Percentiles rank a stretch among this genome's conserved stretches.
Evolutionary conservation across 345 rosid genomes (phyloP).

Genomic region (Eucalyptus polyanthemos): DNA sequence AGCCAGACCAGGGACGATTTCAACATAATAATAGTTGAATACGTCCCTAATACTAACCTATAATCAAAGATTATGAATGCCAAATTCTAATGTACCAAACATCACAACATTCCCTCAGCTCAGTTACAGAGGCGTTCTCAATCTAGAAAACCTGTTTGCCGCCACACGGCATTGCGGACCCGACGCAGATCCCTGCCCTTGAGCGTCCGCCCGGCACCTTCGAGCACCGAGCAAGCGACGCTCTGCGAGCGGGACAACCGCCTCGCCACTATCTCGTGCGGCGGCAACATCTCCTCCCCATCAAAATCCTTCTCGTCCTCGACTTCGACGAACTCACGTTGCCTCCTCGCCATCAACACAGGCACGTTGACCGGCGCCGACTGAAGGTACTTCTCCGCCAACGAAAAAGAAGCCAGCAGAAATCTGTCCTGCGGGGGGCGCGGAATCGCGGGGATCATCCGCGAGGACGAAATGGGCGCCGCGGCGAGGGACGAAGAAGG

Average conservation of each 20-base stretch:
- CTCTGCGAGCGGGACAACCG: slow-evolving; percentile 38
- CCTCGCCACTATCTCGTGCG: slow-evolving; percentile 86
- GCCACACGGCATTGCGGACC: slow-evolving; percentile 75
- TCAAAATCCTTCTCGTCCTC: slow-evolving; percentile 2
- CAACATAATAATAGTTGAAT: not conserved
- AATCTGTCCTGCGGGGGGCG: slow-evolving; percentile 60
- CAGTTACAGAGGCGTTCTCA: slow-evolving; percentile 2
- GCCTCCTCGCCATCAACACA: slow-evolving; percentile 17
- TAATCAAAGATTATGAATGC: not conserved
- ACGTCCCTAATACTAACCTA: not conserved
- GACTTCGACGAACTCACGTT: slow-evolving; percentile 28
- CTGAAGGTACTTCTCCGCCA: slow-evolving; percentile 27
- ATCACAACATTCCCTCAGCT: not conserved
- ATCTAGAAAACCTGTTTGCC: slow-evolving; percentile 80
- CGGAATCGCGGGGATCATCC: slow-evolving; percentile 47
- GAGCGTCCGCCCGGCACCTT: slow-evolving; percentile 82
- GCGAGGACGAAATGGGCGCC: slow-evolving; percentile 30
- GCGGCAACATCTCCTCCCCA: slow-evolving; percentile 57
- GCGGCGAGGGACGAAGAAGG: not conserved
- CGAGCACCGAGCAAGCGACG: slow-evolving; percentile 65
- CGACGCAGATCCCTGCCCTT: slow-evolving; percentile 84
- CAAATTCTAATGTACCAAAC: not conserved
- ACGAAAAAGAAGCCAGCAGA: slow-evolving; percentile 3
- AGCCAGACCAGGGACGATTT: not conserved
- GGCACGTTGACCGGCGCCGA: slow-evolving; percentile 86